phyloP scores from a whole-genome alignment of 2,329 filamentous ascomycete genomes.

The Hypoxylon sp. region DNA sequence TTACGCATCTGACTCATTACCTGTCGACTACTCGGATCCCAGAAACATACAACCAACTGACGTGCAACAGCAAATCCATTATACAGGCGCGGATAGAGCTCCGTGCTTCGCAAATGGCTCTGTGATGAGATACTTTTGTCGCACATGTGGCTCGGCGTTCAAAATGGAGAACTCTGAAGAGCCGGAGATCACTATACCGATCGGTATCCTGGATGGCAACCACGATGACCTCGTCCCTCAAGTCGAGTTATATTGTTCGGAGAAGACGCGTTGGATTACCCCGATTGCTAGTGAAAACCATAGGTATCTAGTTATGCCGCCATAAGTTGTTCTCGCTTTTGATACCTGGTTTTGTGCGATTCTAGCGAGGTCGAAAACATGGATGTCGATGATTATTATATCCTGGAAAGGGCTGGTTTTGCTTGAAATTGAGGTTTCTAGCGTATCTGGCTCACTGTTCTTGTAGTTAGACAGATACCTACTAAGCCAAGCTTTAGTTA shows the following conservation, averaged over 20 bases:
- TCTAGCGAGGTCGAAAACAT: not conserved
- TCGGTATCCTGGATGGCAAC: constrained; percentile 48
- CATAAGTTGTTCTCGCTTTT: not conserved
- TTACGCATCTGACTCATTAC: not conserved
- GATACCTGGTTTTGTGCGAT: not conserved
- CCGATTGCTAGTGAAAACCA: not conserved
- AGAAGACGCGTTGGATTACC: not conserved
- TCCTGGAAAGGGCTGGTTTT: not conserved
- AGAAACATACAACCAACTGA: not conserved
- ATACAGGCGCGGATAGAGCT: not conserved
- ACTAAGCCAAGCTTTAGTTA: constrained; percentile 12
- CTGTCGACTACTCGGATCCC: not conserved
- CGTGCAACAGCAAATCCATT: not conserved
- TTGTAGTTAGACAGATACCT: not conserved
- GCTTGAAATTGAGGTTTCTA: not conserved
- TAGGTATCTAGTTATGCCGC: not conserved
- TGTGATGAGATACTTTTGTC: not conserved
- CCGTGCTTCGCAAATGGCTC: not conserved
- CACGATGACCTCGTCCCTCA: constrained; percentile 38
- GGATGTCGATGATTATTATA: not conserved
- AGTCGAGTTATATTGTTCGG: constrained; percentile 32
- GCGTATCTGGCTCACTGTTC: not conserved
- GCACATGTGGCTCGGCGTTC: not conserved
- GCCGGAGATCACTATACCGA: constrained; percentile 29
- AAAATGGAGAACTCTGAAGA: not conserved